Evolutionary conservation across 805 yeast genomes (phyloP), one percentile per base, ranked within the genome.

Genomic region (Starmerella bombicola): DNA sequence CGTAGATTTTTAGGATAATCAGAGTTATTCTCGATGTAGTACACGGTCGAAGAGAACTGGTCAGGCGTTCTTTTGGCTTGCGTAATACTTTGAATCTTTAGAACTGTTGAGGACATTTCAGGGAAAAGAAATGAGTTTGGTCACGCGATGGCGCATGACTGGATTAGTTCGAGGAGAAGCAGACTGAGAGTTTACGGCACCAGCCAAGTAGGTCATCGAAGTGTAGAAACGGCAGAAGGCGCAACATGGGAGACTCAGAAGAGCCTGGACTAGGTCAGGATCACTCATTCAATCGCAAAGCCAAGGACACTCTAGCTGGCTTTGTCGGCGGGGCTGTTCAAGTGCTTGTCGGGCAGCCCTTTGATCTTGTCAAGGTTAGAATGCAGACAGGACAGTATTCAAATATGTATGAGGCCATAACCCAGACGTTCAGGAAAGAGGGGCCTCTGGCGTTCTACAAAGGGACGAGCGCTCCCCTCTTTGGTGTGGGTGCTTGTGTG

Each of bases 401-500:
- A 22, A 61, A 76, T 2, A 71, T 79, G 12, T 50, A 68, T 6
- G 62, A 64, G 35, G 75, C 77, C 13, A 55, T 76, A 28, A 66
- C 65, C 37, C 67, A 65, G 26, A 74, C 81, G 0, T 51, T 77
- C 34, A 65, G 65, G 28, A 71, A 70, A 32, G 82, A 76, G 55
- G 83, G 83, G 1, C 59, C 68, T n/a, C 47, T 59, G 15, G 81
- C 81, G 0, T 72, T 76, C 50, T 76, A 77, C 58, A 63, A 76
- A 54, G 82, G 82, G 17, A 78, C 80, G 5, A 61, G 76, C 36
- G 80, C 80, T 3, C 82, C 82, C n/a, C 63, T 76, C 39, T 47
- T 76, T 34, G 81, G 82, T 5, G 83, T 77, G 4, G 76, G 81
- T 0, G 76, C 71, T 1, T 76, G 83, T 61, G 83, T 76, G 6